Conservation (phyloP, 1,284 basidiomycete genomes). For the Trichosporon sp. region DNA sequence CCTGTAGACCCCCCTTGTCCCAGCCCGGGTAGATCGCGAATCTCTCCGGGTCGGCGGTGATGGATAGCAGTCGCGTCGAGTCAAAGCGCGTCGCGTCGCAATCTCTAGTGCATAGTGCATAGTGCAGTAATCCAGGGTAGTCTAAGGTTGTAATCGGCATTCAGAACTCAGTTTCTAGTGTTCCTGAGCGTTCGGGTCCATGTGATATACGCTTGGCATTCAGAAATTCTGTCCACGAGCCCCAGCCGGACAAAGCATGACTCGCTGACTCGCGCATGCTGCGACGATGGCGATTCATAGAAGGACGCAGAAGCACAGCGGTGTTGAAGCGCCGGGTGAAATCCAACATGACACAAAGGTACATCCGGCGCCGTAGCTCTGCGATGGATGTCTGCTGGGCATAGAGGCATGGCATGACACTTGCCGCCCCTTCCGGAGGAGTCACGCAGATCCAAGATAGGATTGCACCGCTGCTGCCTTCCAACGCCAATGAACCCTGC, state of each 20-base stretch:
- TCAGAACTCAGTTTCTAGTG: neutral
- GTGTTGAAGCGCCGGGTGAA: too few relatives aligned
- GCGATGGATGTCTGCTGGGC: neutral
- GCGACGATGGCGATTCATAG: too few relatives aligned
- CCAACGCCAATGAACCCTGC: too few relatives aligned
- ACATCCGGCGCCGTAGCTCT: neutral
- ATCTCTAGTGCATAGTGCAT: neutral
- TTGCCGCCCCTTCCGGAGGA: neutral
- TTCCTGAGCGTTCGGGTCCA: neutral
- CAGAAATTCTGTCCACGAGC: too few relatives aligned
- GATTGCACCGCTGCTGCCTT: neutral
- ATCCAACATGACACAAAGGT: neutral
- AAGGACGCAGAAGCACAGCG: neutral
- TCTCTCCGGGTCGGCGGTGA: neutral
- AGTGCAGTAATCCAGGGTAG: neutral
- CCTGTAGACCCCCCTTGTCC: neutral
- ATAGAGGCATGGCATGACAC: neutral
- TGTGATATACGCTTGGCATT: neutral
- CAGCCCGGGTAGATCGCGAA: neutral
- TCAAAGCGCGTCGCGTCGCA: neutral
- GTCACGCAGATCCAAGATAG: neutral
- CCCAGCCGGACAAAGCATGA: too few relatives aligned
- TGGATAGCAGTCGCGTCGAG: neutral
- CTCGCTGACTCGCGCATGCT: too few relatives aligned
- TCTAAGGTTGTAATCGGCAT: conserved; percentile 1